Conservation (phyloP, 202 grass and related monocot genomes). For the Zoysia matrella region DNA sequence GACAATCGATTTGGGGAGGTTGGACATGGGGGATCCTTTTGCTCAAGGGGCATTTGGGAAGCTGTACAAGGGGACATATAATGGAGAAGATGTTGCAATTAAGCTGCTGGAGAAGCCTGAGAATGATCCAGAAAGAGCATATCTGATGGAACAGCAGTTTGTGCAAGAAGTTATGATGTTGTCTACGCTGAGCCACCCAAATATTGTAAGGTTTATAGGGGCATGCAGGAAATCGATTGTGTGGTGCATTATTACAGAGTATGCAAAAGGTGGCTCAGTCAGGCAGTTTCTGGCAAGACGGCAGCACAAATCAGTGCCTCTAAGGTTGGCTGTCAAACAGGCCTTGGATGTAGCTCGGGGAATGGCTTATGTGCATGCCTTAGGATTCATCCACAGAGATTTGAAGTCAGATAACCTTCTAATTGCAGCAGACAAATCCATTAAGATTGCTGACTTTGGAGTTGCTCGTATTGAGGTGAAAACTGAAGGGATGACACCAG, state of each 20-base stretch:
- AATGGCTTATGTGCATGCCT: constrained; percentile 79
- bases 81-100: constrained; percentile 82
- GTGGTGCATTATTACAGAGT: constrained; percentile 44
- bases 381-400: constrained; percentile 61
- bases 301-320: constrained; percentile 71
- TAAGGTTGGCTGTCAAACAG: constrained; percentile 75
- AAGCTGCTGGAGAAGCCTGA: constrained; percentile 72
- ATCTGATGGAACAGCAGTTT: constrained; percentile 79
- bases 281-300: constrained; percentile 73
- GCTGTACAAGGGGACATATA: constrained; percentile 74
- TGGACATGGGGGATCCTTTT: constrained; percentile 76
- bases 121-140: constrained; percentile 70
- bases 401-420: too few relatives aligned
- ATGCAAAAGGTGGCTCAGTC: constrained; percentile 80
- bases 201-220: too few relatives aligned
- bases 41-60: constrained; percentile 81
- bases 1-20: constrained; percentile 72
- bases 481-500: too few relatives aligned
- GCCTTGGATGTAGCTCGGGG: constrained; percentile 80
- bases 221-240: too few relatives aligned
- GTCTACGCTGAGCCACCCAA: constrained; percentile 22
- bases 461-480: too few relatives aligned
- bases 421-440: too few relatives aligned
- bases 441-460: too few relatives aligned
- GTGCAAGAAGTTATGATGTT: constrained; percentile 92